Percentiles rank a stretch among this genome's conserved stretches.
Evolutionary conservation across 2,329 filamentous ascomycete species (phyloP).

Genomic region (Trichoderma citrinoviride): DNA sequence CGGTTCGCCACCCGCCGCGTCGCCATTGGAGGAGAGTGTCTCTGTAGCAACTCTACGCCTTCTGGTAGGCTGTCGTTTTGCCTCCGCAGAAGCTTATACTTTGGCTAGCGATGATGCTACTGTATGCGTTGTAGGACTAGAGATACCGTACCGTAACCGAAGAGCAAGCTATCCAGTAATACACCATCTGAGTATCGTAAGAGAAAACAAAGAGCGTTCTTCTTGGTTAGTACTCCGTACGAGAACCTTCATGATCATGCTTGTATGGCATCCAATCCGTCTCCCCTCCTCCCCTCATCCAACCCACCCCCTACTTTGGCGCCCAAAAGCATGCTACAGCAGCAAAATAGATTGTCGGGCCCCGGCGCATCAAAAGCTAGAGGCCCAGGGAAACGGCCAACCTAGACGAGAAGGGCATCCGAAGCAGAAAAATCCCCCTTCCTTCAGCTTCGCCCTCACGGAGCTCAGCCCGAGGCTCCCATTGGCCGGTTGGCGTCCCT

Average conservation of each 20-base stretch:
- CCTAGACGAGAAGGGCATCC: conserved; percentile 9
- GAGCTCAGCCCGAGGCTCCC: background rate
- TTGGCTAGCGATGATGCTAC: background rate
- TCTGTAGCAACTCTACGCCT: background rate
- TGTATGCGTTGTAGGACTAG: background rate
- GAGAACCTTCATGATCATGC: no score
- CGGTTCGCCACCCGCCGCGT: conserved; percentile 12
- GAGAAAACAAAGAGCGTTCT: no score
- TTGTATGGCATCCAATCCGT: background rate
- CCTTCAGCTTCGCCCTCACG: conserved; percentile 13
- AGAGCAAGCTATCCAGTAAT: no score
- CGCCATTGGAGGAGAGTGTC: background rate
- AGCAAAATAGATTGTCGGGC: conserved; percentile 12
- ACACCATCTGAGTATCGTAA: no score
- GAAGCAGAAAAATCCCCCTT: conserved; percentile 10
- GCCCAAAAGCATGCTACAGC: conserved; percentile 8
- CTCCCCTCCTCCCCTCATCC: background rate
- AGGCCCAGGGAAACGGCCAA: conserved; percentile 1
- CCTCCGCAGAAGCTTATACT: conserved; percentile 15
- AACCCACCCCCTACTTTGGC: conserved; percentile 1
- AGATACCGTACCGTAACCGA: no score
- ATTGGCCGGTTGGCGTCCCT: conserved; percentile 2
- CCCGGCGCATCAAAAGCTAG: conserved; percentile 11
- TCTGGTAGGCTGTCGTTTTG: conserved; percentile 1
- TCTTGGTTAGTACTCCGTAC: no score